Evolutionary conservation across 1,284 basidiomycete genomes (phyloP).

Genomic region (Pseudozyma thailandica): DNA sequence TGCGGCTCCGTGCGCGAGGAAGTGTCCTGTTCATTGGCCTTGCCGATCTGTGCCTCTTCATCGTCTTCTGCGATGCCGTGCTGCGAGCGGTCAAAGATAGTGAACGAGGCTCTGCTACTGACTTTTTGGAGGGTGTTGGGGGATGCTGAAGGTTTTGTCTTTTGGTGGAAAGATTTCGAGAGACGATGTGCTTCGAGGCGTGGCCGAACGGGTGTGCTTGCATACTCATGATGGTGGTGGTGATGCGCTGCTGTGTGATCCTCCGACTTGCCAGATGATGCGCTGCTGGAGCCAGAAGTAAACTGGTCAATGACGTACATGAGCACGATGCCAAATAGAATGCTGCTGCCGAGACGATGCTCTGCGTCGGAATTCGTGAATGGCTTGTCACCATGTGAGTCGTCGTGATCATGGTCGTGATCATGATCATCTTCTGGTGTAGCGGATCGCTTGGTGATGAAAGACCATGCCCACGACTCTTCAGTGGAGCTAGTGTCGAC

Average conservation of each 20-base stretch:
- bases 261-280: constrained; percentile 12
- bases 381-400: neutral
- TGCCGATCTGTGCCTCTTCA: constrained; percentile 24
- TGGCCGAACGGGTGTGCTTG: constrained; percentile 7
- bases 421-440: constrained; percentile 5
- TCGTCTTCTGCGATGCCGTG: constrained; percentile 19
- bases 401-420: constrained; percentile 8
- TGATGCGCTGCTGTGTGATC: neutral
- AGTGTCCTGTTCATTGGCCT: neutral
- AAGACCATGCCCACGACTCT: constrained; percentile 38
- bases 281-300: constrained; percentile 17
- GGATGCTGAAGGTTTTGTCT: constrained; percentile 5
- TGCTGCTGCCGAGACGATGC: constrained; percentile 51
- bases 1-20: constrained; percentile 8
- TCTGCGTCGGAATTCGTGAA: constrained; percentile 42
- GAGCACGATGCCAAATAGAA: constrained; percentile 62
- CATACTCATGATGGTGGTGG: constrained; percentile 14
- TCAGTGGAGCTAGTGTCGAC: neutral
- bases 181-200: constrained; percentile 46
- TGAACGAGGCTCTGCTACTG: constrained; percentile 27
- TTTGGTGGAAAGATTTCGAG: constrained; percentile 40
- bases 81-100: constrained; percentile 31
- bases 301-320: constrained; percentile 60
- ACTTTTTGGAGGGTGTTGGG: constrained; percentile 14
- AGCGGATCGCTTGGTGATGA: constrained; percentile 30